Base-by-base conservation (phyloP, 768 basidiomycete genomes). In the Suillus discolor region DNA sequence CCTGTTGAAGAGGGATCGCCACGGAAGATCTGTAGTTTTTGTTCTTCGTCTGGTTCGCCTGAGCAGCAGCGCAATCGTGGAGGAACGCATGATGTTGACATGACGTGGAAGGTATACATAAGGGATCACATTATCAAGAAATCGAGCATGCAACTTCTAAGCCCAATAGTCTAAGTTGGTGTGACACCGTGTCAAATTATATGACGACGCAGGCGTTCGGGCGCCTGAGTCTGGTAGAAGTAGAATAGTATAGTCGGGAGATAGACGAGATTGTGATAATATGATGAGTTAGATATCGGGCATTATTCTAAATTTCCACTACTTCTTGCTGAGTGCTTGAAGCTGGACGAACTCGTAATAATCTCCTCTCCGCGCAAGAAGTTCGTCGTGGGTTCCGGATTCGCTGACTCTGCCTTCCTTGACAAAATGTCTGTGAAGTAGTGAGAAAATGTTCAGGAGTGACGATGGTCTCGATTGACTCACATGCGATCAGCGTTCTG, bases 401-500 rank as follows among this genome's bases (percentile, higher is more conserved):
- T 97, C 95, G 71, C 88, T 87, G 53, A 97, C 91, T 49, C 83
- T 79, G 39, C 94, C 94, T 63, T 96, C 93, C 71, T 93, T 92
- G 74, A 96, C 88, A 78, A 93, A 96, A 81, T 94, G 95, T 68
- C 91, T 93, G 71, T 68, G 63, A 31, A 23, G 42, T 70, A 15
- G 68, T 64, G 41, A 23, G 23, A 36, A n/a, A 6, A n/a, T 15
- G 7, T 57, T 39, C n/a, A 8, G 6, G 55, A 53, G 16, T 53
- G 28, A 18, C 15, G 28, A 57, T 3, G 20, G 34, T 51, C 2
- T 25, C 6, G 39, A 13, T n/a, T 38, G 47, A 23, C 89, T 77
- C 76, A 92, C 89, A 97, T 97, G 76, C 87, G 81, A 75, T 96
- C 89, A 13, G 94, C 94, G 71, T 94, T 93, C 76, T 97, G 94